Evolutionary conservation across 139 green algal species (phyloP).

Genomic region (Zygnema cylindricum): DNA sequence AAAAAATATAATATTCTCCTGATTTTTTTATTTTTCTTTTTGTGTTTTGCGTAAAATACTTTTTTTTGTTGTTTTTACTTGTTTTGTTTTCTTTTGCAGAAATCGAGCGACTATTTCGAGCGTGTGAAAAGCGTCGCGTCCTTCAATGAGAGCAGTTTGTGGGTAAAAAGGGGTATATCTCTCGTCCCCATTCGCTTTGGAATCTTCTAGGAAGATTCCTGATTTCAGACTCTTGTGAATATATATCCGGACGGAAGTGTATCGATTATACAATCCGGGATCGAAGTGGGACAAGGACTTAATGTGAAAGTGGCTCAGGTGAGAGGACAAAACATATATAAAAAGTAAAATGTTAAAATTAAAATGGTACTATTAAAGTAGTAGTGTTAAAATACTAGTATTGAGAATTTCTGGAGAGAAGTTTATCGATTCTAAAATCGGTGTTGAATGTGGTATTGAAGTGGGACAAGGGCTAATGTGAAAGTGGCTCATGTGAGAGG

Average conservation of each 20-base stretch:
- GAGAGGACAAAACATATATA: slow-evolving; percentile 54
- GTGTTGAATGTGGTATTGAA: no score
- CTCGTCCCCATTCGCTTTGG: slow-evolving; percentile 42
- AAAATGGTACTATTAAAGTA: no score
- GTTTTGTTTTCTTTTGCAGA: no score
- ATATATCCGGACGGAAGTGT: slow-evolving; percentile 54
- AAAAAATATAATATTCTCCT: no score
- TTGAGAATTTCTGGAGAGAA: no score
- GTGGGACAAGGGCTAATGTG: slow-evolving; percentile 70
- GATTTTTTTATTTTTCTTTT: no score
- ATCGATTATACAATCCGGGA: slow-evolving; percentile 26
- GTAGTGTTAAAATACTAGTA: no score
- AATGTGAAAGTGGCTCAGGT: slow-evolving; percentile 73
- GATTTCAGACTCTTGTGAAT: slow-evolving; percentile 48
- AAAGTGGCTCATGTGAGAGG: slow-evolving; percentile 70
- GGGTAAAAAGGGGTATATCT: slow-evolving; percentile 50
- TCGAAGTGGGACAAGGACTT: slow-evolving; percentile 70
- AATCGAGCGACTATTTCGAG: slow-evolving; percentile 42
- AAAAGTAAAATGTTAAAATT: no score
- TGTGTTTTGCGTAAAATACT: no score
- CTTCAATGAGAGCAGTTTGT: slow-evolving; percentile 51
- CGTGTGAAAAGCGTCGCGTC: slow-evolving; percentile 7
- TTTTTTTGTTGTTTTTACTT: no score
- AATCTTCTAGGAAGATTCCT: slow-evolving; percentile 11
- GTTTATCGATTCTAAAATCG: slow-evolving; percentile 1